Evolutionary conservation across 2,329 filamentous ascomycete genomes (phyloP), one percentile per base, ranked within the genome.

Genomic region (Diaporthe australafricana): DNA sequence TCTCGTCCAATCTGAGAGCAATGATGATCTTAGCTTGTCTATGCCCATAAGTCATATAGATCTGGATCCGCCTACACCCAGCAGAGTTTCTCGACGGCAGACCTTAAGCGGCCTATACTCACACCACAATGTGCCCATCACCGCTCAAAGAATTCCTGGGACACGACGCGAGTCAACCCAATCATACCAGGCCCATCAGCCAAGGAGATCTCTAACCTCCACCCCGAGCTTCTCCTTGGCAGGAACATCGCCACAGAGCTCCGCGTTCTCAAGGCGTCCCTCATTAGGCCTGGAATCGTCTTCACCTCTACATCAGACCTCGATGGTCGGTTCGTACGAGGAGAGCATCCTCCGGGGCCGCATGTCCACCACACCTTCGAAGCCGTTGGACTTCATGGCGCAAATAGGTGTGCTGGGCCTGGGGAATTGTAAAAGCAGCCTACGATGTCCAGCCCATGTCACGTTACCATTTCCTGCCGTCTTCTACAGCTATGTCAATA

Each of bases 251-350:
- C 85, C 89, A 20, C 86, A 88, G 65, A 86, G 86, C 6, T 85
- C 88, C 1, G 82, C 83, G 0, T 81, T 87, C 55, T 69, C 90
- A 3, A 87, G 94, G 53, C 85, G 89, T 11, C 91, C 92, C 0
- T 98, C 95, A 0, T 85, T 94, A 56, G 88, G 89, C 20, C 91
- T 92, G 0, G 95, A 98, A 56, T 84, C 87, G 3, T 94, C 94
- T 3, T 70, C 71, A 1, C 92, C 94, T 5, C 84, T 96, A 35
- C 93, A 96, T 70, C 94, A 97, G 81, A 95, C 96, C 11, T 95
- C 95, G 4, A 97, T 99, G 93, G 96, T 98, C 2, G 96, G 96
- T 2, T 98, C 96, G 1, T 99, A 98, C 77, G 96, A 99, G 82
- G 96, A 99, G 83, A 98, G 95, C 35, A 98, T 99, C 73, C 85